Conservation (phyloP, 176 grass and related monocot species). For the Oryza meridionalis region DNA sequence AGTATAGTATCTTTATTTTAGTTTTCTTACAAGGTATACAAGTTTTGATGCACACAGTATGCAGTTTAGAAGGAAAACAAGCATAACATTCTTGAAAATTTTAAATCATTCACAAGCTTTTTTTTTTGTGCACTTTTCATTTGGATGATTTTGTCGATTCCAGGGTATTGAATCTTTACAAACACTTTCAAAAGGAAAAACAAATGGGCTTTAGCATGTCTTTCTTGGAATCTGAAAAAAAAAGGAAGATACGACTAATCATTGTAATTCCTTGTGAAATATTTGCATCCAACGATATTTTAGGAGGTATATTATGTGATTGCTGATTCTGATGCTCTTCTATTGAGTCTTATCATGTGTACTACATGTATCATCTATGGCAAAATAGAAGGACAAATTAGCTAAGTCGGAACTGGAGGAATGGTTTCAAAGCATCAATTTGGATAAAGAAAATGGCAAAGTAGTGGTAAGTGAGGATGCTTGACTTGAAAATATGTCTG, state of each 20-base stretch:
- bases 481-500: slow-evolving; percentile 32
- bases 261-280: not conserved
- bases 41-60: slow-evolving; percentile 7
- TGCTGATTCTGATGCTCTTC: slow-evolving; percentile 28
- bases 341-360: slow-evolving; percentile 6
- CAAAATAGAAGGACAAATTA: slow-evolving; percentile 59
- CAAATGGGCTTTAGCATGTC: not conserved
- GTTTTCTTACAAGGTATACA: not conserved
- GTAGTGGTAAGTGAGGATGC: slow-evolving; percentile 60
- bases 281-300: not conserved
- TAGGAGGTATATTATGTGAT: slow-evolving; percentile 9
- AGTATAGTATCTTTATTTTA: not conserved
- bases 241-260: not conserved
- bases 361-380: slow-evolving; percentile 27
- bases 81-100: not conserved
- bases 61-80: slow-evolving; percentile 14
- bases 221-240: slow-evolving; percentile 2
- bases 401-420: slow-evolving; percentile 48
- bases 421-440: slow-evolving; percentile 63
- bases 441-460: slow-evolving; percentile 83
- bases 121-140: not conserved
- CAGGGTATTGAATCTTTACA: not conserved
- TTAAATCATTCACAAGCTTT: not conserved
- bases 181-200: not conserved
- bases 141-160: not conserved